Base-by-base conservation (phyloP, 1,284 basidiomycete genomes). In the Ustilago crameri region DNA sequence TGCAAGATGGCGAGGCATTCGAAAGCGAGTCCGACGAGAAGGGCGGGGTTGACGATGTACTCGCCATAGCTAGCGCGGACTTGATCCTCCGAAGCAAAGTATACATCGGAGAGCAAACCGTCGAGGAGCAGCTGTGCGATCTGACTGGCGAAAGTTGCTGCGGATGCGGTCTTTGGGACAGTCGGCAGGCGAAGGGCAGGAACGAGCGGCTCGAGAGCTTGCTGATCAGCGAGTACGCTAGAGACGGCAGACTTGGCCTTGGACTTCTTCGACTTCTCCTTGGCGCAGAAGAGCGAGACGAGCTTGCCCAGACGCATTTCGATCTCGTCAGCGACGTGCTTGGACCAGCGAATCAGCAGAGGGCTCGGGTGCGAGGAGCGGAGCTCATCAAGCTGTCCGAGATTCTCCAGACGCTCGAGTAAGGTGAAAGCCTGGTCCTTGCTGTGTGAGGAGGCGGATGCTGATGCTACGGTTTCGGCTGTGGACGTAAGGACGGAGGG, bases 401-500 rank as follows among this genome's bases (percentile, higher is more conserved):
- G 59, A 46, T 66, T 50, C 22, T 74, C 58, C 38, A 79, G 65
- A 20, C 59, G 45, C 30, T 75, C 75, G n/a, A 82, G 78, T n/a
- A 79, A 54, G 2, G 38, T 64, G 26, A 80, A 58, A 2, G 74
- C 78, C 23, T 59, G 61, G 17, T 61, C 63, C 35, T 68, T 74
- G 60, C 57, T 60, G n/a, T 47, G 57, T n/a, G 56, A 23, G 9
- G 63, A 56, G 15, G 50, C 40, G 9, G 59, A 45, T 2, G 47
- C 10, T 7, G 52, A 67, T 17, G 54, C 64, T 18, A 72, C 58
- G 9, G 69, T 67, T 32, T 60, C 69, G 26, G 76, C 54, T 7
- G 79, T 79, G 8, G 63, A 61, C 12, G 69, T 76, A 22, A 82
- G 65, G 1, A 79, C 78, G 1, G 60, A 35, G 0, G 81, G 81